Percentiles rank a stretch among this genome's conserved stretches.
Evolutionary conservation across 257 asterid species (phyloP).

Genomic region (Ophiorrhiza pumila): DNA sequence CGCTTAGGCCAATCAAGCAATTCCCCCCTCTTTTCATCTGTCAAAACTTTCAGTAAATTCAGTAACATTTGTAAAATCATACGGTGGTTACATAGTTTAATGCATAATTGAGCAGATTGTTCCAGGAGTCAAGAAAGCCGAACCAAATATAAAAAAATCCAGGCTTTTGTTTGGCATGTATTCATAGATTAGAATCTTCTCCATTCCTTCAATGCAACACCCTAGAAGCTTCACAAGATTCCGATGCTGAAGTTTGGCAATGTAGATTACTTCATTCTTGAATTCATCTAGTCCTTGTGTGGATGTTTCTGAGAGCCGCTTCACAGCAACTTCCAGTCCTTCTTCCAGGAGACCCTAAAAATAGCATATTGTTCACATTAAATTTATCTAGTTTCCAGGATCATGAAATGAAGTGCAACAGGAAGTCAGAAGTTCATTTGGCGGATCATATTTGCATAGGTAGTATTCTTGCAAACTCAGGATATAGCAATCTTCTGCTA

Average conservation of each 20-base stretch:
- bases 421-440: too few species aligned
- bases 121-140: not conserved
- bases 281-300: constrained; percentile 32
- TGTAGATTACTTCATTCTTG: too few species aligned
- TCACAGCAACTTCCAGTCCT: constrained; percentile 33
- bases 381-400: not conserved
- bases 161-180: too few species aligned
- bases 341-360: constrained; percentile 27
- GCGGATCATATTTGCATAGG: too few species aligned
- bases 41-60: not conserved
- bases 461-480: too few species aligned
- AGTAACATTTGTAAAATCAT: not conserved
- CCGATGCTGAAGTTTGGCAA: too few species aligned
- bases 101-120: not conserved
- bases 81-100: not conserved
- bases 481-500: not conserved
- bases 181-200: too few species aligned
- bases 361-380: not conserved
- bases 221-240: too few species aligned
- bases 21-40: constrained; percentile 25
- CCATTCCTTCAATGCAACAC: too few species aligned
- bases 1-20: constrained; percentile 43
- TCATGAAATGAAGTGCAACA: not conserved
- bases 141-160: too few species aligned
- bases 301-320: constrained; percentile 29